Evolutionary conservation across 2,329 filamentous ascomycete species (phyloP), one percentile per base, ranked within the genome.

Genomic region (Colletotrichum destructivum): DNA sequence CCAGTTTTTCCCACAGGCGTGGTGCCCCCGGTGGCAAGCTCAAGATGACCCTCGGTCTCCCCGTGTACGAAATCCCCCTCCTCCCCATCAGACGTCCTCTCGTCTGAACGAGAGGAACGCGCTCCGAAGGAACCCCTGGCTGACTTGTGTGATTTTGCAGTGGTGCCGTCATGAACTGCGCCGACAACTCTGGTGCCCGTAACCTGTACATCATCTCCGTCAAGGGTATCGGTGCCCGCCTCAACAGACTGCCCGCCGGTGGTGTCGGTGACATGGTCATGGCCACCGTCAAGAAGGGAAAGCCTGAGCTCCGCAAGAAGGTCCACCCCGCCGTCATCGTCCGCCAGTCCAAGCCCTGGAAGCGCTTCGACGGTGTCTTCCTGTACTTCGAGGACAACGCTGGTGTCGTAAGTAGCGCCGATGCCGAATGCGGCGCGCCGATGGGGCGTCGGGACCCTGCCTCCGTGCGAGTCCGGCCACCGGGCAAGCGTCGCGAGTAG

Each of bases 371-470:
- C 86, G 97, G 96, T 88, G 94, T 98, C 82, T 99, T 94, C 91
- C 92, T 99, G 81, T 99, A 99, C 92, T 99, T 99, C 84, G 96
- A 99, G 94, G 97, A 99, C 89, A 99, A 99, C 87, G 96, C 96
- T 85, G 96, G 96, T 92, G 96, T 99, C 82, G 94, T 96, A 88
- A 86, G 93, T 95, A 69, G 49, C 73, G 38, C 63, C 12, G 38
- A 35, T 55, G 6, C 46, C 46, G 18, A 12, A 51, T 49, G n/a
- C 38, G 49, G 47, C 42, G 56, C 23, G 21, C 21, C 23, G 51
- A 47, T 44, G 4, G 3, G 44, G 47, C 4, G 35, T 11, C 35
- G 3, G n/a, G 60, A 46, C 21, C 5, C 15, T 31, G 54, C 18
- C 2, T 62, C 18, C 66, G 16, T 18, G 38, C 18, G 23, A 15